phyloP scores from a whole-genome alignment of 2,329 filamentous ascomycete species.

The Paraphaeosphaeria sporulosa region DNA sequence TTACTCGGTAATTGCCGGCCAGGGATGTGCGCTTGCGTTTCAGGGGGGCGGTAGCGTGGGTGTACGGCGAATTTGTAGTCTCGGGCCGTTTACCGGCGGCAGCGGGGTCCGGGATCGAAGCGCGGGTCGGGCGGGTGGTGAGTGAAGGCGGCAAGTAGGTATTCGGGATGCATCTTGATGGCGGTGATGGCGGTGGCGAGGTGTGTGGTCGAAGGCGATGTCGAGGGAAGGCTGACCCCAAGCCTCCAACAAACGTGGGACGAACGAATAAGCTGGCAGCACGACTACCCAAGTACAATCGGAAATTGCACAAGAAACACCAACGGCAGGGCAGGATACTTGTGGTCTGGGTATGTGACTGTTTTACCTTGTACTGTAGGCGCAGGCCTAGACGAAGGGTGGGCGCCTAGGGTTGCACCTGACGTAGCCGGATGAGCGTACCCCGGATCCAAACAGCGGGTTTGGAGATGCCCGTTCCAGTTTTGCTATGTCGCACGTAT shows the following conservation, averaged over 20 bases:
- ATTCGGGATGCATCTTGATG: not conserved
- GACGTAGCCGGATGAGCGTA: not conserved
- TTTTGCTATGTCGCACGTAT: conserved; percentile 1
- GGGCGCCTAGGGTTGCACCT: not conserved
- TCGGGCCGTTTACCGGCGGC: conserved; percentile 23
- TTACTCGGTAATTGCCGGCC: conserved; percentile 18
- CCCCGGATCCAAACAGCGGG: not conserved
- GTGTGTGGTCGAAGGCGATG: not conserved
- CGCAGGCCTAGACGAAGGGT: not conserved
- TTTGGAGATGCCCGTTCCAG: not conserved
- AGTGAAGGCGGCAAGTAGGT: conserved; percentile 10
- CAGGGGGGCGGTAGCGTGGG: conserved; percentile 26
- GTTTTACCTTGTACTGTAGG: not conserved
- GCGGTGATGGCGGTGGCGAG: not conserved
- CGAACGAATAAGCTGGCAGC: too few relatives aligned
- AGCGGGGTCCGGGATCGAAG: conserved; percentile 30
- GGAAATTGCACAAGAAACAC: conserved; percentile 3
- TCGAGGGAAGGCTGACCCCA: not conserved
- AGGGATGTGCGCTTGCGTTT: conserved; percentile 35
- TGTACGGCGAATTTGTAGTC: conserved; percentile 30
- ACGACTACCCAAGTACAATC: not conserved
- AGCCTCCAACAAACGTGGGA: too few relatives aligned
- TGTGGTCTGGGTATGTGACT: not conserved
- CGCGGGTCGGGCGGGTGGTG: conserved; percentile 15
- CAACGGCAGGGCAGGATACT: not conserved